Conservation (phyloP, 352 stramenopile genomes). For the Phytopythium boreale region DNA sequence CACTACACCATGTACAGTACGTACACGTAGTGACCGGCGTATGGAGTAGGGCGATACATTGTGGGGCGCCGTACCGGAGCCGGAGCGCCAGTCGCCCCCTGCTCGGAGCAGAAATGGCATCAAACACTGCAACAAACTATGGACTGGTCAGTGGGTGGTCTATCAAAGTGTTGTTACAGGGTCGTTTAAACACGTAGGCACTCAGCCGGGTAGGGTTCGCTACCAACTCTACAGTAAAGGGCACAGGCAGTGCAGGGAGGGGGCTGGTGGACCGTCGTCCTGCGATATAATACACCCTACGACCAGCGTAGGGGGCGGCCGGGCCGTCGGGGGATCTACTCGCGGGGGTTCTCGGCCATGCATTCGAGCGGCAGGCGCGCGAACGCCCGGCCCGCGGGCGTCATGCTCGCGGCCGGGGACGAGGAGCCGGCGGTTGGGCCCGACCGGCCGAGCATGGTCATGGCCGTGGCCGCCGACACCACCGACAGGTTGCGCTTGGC, state of each 20-base stretch:
- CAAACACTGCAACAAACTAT: too few species aligned
- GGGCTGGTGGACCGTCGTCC: neutral
- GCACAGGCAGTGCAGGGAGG: neutral
- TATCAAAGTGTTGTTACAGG: constrained; percentile 2
- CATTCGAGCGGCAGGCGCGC: constrained; percentile 19
- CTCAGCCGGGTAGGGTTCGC: neutral
- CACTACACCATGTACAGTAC: too few species aligned
- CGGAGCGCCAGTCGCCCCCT: too few species aligned
- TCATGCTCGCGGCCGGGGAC: constrained; percentile 17
- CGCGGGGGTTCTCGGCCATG: constrained; percentile 10
- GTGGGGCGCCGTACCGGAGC: too few species aligned
- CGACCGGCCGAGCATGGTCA: constrained; percentile 17
- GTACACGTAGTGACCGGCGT: too few species aligned
- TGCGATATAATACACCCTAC: neutral
- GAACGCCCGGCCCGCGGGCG: constrained; percentile 34
- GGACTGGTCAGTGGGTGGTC: neutral
- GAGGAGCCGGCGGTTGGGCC: neutral
- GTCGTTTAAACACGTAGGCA: neutral
- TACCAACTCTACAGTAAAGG: neutral
- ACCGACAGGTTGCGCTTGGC: constrained; percentile 24
- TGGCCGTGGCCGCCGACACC: constrained; percentile 24
- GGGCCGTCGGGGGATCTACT: neutral
- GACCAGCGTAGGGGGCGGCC: neutral
- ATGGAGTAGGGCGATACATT: too few species aligned
- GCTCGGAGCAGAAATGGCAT: too few species aligned